These are phyloP conservation scores for Pseudocercospora vitis DNA, from an alignment of 2,329 filamentous ascomycete genomes.

Conservation along the genomic window DNA sequence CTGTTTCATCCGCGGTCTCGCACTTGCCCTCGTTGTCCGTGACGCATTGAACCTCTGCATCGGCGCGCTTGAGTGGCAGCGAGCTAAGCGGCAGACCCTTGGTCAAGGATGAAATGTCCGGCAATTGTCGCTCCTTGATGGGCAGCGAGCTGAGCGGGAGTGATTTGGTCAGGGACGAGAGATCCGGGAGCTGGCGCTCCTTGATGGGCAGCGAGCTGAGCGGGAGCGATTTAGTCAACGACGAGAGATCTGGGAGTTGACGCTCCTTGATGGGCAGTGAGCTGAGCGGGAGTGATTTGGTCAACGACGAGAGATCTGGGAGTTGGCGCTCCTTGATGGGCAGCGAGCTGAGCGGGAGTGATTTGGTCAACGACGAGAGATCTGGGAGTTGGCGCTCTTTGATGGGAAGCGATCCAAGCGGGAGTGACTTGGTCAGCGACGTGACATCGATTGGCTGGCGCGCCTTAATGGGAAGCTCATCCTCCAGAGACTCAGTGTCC, in stretches of 20 bases:
- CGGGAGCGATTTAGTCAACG: neutral
- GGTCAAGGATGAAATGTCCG: neutral
- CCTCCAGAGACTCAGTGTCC: too few relatives aligned
- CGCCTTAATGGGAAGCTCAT: neutral
- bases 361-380: neutral
- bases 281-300: neutral
- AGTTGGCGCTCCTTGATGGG: neutral
- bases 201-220: too few relatives aligned
- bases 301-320: neutral
- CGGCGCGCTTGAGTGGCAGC: neutral
- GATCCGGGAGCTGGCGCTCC: neutral
- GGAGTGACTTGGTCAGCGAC: neutral
- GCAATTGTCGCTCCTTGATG: neutral
- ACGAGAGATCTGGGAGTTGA: neutral
- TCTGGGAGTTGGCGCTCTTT: neutral
- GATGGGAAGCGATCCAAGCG: neutral
- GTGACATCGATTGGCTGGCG: neutral
- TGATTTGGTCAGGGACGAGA: neutral
- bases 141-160: neutral
- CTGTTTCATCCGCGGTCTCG: neutral
- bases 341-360: too few relatives aligned
- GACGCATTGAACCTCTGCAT: conserved; percentile 1
- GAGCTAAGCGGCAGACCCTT: neutral
- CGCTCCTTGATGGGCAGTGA: neutral
- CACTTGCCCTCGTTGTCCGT: conserved; percentile 1